Evolutionary conservation across 2,329 filamentous ascomycete genomes (phyloP).

Genomic region (Fusarium drepaniforme): DNA sequence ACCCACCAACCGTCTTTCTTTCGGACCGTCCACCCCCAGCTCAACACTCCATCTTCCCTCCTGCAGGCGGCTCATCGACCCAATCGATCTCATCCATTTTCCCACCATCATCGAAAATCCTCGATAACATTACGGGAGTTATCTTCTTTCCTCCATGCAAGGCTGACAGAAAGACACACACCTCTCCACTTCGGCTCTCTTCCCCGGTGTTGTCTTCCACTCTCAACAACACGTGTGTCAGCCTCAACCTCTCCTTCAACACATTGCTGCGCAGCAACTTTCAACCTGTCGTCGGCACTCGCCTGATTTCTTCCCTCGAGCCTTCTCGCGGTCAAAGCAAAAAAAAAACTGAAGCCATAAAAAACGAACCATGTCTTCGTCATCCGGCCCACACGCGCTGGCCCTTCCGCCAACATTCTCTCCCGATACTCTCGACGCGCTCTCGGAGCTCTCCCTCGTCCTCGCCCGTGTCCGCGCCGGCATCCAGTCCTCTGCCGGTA

Average conservation of each 20-base stretch:
- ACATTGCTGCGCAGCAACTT: slow-evolving; percentile 13
- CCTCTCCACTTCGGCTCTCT: slow-evolving; percentile 25
- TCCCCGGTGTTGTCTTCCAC: slow-evolving; percentile 16
- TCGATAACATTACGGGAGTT: slow-evolving; percentile 33
- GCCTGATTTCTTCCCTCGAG: slow-evolving; percentile 27
- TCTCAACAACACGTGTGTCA: slow-evolving; percentile 9
- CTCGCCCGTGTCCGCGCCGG: slow-evolving; percentile 77
- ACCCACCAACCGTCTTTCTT: slow-evolving; percentile 15
- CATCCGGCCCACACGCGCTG: slow-evolving; percentile 56
- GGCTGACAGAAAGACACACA: slow-evolving; percentile 22
- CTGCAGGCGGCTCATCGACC: slow-evolving; percentile 38
- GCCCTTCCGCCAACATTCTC: slow-evolving; percentile 75
- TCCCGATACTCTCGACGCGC: slow-evolving; percentile 86
- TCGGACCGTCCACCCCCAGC: slow-evolving; percentile 30
- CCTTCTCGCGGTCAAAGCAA: slow-evolving; percentile 22
- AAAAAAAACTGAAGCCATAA: slow-evolving; percentile 9
- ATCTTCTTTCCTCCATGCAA: slow-evolving; percentile 4
- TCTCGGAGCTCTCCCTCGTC: slow-evolving; percentile 84
- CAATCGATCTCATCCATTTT: slow-evolving; percentile 40
- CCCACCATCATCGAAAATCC: slow-evolving; percentile 28
- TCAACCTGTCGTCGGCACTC: slow-evolving; percentile 16
- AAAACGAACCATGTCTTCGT: slow-evolving; percentile 44
- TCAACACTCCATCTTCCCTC: slow-evolving; percentile 20
- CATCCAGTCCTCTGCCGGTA: slow-evolving; percentile 55
- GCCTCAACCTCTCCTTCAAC: slow-evolving; percentile 1